Percentiles rank a stretch among this genome's conserved stretches.
Conservation (phyloP, 2,329 filamentous ascomycete species). For the Phyllosticta capitalensis region DNA sequence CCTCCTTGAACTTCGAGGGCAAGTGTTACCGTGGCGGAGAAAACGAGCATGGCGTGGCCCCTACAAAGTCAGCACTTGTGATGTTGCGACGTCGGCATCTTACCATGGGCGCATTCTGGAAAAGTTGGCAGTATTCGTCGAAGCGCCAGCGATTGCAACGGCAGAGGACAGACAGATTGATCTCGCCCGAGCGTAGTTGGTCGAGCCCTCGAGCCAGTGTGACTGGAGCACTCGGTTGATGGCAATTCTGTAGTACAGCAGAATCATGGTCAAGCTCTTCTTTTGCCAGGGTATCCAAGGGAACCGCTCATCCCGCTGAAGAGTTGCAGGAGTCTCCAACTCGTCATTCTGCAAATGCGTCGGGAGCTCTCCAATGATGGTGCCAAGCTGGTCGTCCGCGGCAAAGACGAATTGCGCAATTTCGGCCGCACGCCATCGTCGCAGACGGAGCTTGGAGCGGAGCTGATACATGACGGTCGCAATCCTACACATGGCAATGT, state of each 20-base stretch:
- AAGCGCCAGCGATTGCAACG: constrained; percentile 8
- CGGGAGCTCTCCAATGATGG: constrained; percentile 12
- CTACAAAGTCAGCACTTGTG: neutral
- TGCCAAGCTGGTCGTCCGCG: constrained; percentile 13
- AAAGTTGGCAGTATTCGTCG: constrained; percentile 4
- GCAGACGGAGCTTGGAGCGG: constrained; percentile 11
- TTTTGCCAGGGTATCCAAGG: constrained; percentile 13
- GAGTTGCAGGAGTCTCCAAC: neutral
- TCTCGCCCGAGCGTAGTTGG: constrained; percentile 12
- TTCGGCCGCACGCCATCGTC: constrained; percentile 11
- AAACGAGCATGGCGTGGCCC: constrained; percentile 13
- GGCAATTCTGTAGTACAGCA: constrained; percentile 13
- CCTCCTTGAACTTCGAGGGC: constrained; percentile 10
- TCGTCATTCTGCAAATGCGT: constrained; percentile 12
- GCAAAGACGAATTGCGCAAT: constrained; percentile 13
- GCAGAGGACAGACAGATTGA: constrained; percentile 13
- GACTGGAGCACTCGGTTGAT: constrained; percentile 13
- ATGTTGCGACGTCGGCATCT: neutral
- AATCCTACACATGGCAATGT: constrained; percentile 13
- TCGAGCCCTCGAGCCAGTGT: constrained; percentile 14
- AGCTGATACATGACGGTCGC: constrained; percentile 12
- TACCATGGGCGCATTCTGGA: constrained; percentile 12
- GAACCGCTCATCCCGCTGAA: neutral
- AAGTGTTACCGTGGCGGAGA: constrained; percentile 12
- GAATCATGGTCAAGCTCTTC: constrained; percentile 12